phyloP scores from a whole-genome alignment of 179 eudicot genomes.

The Spinacia oleracea region DNA sequence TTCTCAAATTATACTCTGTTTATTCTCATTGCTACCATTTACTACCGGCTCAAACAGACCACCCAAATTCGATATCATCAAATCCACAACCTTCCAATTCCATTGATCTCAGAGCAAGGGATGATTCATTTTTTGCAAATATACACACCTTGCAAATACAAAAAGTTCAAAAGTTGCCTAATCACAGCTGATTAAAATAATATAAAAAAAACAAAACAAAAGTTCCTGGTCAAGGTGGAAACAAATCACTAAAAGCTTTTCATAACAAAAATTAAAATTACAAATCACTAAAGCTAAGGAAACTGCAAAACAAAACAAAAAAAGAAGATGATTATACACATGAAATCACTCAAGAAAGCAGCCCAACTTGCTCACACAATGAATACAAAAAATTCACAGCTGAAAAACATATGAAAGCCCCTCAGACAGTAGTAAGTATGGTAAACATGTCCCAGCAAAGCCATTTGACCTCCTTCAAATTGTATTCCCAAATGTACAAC shows the following conservation, averaged over 20 bases:
- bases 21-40: too few species aligned
- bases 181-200: background rate
- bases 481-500: constrained; percentile 30
- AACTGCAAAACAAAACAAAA: too few species aligned
- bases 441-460: constrained; percentile 9
- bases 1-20: too few species aligned
- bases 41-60: too few species aligned
- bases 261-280: too few species aligned
- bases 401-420: constrained; percentile 16
- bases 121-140: background rate
- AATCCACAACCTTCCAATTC: constrained; percentile 5
- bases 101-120: background rate
- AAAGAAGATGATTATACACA: constrained; percentile 17
- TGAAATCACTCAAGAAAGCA: constrained; percentile 13
- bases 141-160: constrained; percentile 7
- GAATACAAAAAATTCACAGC: background rate
- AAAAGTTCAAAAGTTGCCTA: background rate
- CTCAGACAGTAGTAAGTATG: constrained; percentile 16
- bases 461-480: constrained; percentile 17
- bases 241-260: background rate
- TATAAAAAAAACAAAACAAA: background rate
- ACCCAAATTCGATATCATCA: background rate
- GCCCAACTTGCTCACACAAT: background rate
- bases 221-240: background rate
- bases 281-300: background rate